Percentiles rank a stretch among this genome's conserved stretches.
phyloP scores from a whole-genome alignment of 305 asterid genomes.

The Fraxinus latifolia region DNA sequence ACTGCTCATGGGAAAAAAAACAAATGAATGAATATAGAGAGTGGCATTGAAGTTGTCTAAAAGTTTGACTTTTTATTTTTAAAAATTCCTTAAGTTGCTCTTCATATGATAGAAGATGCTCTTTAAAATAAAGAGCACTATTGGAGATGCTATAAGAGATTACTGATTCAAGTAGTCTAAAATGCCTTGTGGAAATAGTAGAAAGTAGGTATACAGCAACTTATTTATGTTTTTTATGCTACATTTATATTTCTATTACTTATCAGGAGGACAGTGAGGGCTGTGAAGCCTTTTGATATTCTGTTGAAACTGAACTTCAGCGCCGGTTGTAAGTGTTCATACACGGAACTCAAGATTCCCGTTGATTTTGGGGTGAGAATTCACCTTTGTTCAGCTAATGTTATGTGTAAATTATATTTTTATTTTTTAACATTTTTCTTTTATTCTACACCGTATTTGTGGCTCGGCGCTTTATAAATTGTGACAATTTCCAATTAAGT shows the following conservation, averaged over 20 bases:
- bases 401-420: not conserved
- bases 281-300: conserved; percentile 53
- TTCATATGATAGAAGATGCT: not conserved
- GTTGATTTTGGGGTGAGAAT: conserved; percentile 71
- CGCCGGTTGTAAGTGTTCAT: conserved; percentile 75
- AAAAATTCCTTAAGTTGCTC: not conserved
- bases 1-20: not conserved
- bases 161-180: not conserved
- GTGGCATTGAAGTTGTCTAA: not conserved
- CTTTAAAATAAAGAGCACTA: not conserved
- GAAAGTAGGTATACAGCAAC: not conserved
- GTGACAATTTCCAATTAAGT: not conserved
- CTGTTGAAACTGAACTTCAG: conserved; percentile 60
- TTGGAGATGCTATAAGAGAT: not conserved
- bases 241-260: conserved; percentile 7
- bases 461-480: not conserved
- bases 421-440: not conserved
- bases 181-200: not conserved
- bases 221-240: not conserved
- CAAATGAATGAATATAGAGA: not conserved
- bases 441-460: not conserved
- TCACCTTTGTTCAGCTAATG: not conserved
- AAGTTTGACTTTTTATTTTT: not conserved
- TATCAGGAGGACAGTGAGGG: conserved; percentile 67
- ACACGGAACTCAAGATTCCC: conserved; percentile 51